These are phyloP conservation scores for Boletus vinaceobasis DNA, from an alignment of 768 basidiomycete genomes.

Conservation along the genomic window DNA sequence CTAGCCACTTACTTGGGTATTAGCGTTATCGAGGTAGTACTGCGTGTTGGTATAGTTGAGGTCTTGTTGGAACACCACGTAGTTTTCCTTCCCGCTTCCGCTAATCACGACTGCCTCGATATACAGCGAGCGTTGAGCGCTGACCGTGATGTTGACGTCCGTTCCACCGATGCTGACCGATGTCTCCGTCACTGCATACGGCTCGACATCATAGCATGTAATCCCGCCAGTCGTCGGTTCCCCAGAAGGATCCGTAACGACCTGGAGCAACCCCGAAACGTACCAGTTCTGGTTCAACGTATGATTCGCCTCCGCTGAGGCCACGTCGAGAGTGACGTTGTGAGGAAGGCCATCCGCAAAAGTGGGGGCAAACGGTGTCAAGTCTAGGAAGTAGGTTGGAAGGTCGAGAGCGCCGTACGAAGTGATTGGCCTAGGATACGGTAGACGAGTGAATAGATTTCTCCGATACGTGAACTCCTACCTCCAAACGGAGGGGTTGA, in stretches of 20 bases:
- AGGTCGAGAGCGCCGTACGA: conserved; percentile 75
- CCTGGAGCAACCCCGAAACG: conserved; percentile 66
- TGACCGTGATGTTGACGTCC: conserved; percentile 60
- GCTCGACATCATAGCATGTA: conserved; percentile 51
- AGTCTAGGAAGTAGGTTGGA: conserved; percentile 73
- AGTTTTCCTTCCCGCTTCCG: conserved; percentile 55
- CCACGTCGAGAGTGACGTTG: conserved; percentile 68
- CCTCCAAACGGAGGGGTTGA: conserved; percentile 70
- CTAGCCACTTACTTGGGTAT: conserved; percentile 33
- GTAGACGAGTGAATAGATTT: not conserved
- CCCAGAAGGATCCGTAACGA: conserved; percentile 60
- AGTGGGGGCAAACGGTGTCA: conserved; percentile 73
- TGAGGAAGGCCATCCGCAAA: conserved; percentile 69
- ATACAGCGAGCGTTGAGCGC: conserved; percentile 51
- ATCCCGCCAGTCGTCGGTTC: conserved; percentile 68
- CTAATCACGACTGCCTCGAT: conserved; percentile 61
- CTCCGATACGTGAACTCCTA: conserved; percentile 21
- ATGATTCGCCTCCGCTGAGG: conserved; percentile 63
- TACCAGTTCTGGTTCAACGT: conserved; percentile 76
- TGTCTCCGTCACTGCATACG: conserved; percentile 51
- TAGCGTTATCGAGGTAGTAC: conserved; percentile 48
- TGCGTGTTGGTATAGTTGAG: conserved; percentile 62
- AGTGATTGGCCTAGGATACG: conserved; percentile 54
- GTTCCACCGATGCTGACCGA: conserved; percentile 42
- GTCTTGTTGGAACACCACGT: conserved; percentile 61